Percentiles rank a stretch among this genome's conserved stretches.
Conservation (phyloP, 179 eudicot species). For the Beta macrorhiza region DNA sequence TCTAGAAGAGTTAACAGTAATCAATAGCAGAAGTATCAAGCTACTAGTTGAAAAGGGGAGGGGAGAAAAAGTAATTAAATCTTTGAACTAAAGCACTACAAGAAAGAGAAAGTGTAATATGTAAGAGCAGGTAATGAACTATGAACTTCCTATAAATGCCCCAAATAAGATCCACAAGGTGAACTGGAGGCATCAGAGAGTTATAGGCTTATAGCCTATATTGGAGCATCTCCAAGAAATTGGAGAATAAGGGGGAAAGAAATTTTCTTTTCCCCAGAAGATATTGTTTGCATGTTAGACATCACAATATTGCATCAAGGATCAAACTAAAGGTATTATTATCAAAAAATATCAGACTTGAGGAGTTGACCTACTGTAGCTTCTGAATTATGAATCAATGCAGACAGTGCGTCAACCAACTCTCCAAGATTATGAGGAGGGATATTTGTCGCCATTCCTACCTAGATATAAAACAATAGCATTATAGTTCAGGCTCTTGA, state of each 20-base stretch:
- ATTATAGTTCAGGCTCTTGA: not conserved
- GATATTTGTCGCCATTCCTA: slow-evolving; percentile 98
- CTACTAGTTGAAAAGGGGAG: not conserved
- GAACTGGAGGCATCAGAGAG: not conserved
- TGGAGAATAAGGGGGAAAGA: not conserved
- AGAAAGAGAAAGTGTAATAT: not conserved
- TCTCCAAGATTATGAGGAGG: slow-evolving; percentile 99
- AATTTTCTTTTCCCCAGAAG: not conserved
- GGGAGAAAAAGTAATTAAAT: not conserved
- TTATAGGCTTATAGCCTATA: not conserved
- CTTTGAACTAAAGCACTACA: not conserved
- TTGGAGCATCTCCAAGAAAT: slow-evolving; percentile 5
- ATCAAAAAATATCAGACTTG: not conserved
- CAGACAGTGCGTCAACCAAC: slow-evolving; percentile 90
- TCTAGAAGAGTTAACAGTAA: not conserved
- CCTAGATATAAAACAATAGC: slow-evolving; percentile 46
- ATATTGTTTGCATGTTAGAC: not conserved
- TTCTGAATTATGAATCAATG: slow-evolving; percentile 88
- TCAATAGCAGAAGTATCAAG: not conserved
- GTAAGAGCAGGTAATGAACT: slow-evolving; percentile 2
- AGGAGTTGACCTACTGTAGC: slow-evolving; percentile 64
- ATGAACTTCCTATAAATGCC: slow-evolving; percentile 2
- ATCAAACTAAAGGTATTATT: not conserved
- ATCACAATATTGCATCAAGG: slow-evolving; percentile 4
- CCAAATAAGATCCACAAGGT: not conserved